Percentiles rank a stretch among this genome's conserved stretches.
Conservation (phyloP, 2,329 filamentous ascomycete genomes). For the Fusarium sp. region DNA sequence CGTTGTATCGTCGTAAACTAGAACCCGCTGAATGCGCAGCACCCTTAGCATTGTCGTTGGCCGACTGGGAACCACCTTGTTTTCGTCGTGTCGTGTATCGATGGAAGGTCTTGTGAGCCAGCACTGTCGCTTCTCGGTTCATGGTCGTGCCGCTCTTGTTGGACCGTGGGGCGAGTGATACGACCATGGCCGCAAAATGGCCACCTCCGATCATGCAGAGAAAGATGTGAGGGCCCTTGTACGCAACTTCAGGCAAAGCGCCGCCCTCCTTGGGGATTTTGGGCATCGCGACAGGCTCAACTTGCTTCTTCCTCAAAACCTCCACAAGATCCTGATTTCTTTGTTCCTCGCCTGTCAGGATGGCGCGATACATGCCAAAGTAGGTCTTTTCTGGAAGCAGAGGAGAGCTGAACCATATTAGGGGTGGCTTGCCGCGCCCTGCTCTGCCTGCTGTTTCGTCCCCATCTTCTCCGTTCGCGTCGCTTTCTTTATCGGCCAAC, state of each 20-base stretch:
- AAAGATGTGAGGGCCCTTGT: conserved; percentile 87
- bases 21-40: conserved; percentile 94
- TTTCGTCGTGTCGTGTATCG: conserved; percentile 96
- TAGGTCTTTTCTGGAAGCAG: conserved; percentile 81
- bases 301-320: conserved; percentile 80
- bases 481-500: conserved; percentile 66
- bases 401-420: conserved; percentile 88
- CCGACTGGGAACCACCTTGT: conserved; percentile 94
- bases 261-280: conserved; percentile 71
- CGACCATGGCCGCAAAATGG: conserved; percentile 96
- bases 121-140: conserved; percentile 86
- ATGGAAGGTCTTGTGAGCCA: conserved; percentile 98
- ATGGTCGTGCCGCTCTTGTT: conserved; percentile 77
- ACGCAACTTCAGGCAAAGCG: conserved; percentile 65
- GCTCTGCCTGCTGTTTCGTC: conserved; percentile 60
- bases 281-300: conserved; percentile 70
- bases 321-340: conserved; percentile 73
- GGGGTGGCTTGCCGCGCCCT: conserved; percentile 75
- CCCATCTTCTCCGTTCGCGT: conserved; percentile 62
- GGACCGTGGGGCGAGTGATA: conserved; percentile 85
- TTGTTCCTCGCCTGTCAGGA: conserved; percentile 81
- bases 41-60: conserved; percentile 94
- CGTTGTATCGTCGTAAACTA: conserved; percentile 91
- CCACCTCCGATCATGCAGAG: conserved; percentile 99
- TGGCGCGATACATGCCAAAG: conserved; percentile 85